These are phyloP conservation scores for Fraxinus sp. DNA, from an alignment of 305 asterid species.

Conservation along the genomic window DNA sequence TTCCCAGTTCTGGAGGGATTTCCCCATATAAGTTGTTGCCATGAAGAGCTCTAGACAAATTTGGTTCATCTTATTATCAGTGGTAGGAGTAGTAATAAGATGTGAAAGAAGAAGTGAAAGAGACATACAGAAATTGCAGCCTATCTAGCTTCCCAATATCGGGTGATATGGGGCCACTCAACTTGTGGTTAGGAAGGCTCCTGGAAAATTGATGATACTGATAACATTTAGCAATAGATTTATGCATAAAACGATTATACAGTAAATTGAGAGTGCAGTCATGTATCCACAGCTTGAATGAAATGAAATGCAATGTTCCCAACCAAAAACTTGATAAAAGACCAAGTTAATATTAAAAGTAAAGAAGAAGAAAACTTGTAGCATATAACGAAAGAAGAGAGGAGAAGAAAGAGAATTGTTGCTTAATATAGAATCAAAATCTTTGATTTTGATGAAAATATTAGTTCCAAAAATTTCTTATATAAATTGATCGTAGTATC, in stretches of 20 bases:
- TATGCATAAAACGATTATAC: conserved; percentile 10
- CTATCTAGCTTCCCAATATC: conserved; percentile 85
- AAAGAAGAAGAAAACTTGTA: conserved; percentile 1
- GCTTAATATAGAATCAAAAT: not conserved
- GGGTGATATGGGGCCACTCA: conserved; percentile 84
- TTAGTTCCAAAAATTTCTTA: not conserved
- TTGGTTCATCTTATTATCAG: conserved; percentile 31
- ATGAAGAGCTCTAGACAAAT: conserved; percentile 75
- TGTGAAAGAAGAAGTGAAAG: conserved; percentile 27
- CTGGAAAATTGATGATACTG: conserved; percentile 46
- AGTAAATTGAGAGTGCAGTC: not conserved
- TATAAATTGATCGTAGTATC: not conserved
- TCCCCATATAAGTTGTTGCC: conserved; percentile 83
- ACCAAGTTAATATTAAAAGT: not conserved
- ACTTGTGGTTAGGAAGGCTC: conserved; percentile 85
- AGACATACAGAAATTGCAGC: conserved; percentile 77
- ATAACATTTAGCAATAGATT: conserved; percentile 27
- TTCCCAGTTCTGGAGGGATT: conserved; percentile 87
- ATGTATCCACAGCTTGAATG: not conserved
- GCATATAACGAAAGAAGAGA: not conserved
- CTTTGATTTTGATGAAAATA: not conserved
- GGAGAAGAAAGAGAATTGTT: not conserved
- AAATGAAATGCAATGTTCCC: not conserved
- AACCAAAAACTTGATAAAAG: not conserved
- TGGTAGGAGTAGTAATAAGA: conserved; percentile 8